phyloP scores from a whole-genome alignment of 257 asterid species.

The Solanum chilense region DNA sequence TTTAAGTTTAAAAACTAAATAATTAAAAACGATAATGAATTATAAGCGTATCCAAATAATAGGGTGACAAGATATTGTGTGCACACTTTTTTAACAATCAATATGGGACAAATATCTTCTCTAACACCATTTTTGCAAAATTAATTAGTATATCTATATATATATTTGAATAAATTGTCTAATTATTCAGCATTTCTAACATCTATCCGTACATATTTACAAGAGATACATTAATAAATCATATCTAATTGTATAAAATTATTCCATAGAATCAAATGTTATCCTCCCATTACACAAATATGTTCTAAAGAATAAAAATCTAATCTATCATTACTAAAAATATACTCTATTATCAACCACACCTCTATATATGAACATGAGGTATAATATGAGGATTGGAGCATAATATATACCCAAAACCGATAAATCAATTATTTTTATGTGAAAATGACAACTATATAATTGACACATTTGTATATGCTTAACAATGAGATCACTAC shows the following conservation, averaged over 20 bases:
- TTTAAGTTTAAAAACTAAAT: no score
- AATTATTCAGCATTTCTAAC: not conserved
- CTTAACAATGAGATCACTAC: not conserved
- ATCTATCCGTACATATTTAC: not conserved
- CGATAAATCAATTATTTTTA: not conserved
- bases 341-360: not conserved
- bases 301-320: not conserved
- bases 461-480: not conserved
- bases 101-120: not conserved
- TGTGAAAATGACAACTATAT: not conserved
- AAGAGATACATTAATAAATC: not conserved
- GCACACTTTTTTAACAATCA: not conserved
- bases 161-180: not conserved
- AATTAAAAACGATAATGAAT: no score
- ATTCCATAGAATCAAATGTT: not conserved
- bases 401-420: not conserved
- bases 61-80: not conserved
- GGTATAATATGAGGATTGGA: not conserved
- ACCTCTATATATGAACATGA: not conserved
- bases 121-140: not conserved
- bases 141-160: not conserved
- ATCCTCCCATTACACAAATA: not conserved
- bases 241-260: not conserved
- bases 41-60: no score
- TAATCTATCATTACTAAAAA: not conserved